These are phyloP conservation scores for Vairimorpha ceranae DNA, from an alignment of 371 early-diverging fungal genomes.

Conservation along the genomic window DNA sequence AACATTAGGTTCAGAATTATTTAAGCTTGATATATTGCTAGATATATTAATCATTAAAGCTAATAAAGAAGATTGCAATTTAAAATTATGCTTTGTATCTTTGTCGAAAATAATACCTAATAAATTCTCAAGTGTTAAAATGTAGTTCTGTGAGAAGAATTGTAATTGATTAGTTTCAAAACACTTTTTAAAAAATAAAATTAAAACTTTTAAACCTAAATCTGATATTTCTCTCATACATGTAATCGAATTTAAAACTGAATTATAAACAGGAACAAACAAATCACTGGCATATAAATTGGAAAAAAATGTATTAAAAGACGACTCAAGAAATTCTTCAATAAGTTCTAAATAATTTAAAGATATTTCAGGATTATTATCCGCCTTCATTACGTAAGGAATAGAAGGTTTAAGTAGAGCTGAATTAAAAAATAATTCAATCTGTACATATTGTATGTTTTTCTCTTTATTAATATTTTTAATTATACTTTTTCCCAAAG, in stretches of 20 bases:
- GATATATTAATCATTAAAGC: constrained; percentile 34
- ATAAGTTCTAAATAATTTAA: constrained; percentile 37
- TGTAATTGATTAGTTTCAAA: constrained; percentile 30
- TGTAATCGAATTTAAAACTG: constrained; percentile 30
- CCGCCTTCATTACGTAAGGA: constrained; percentile 39
- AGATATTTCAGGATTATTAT: constrained; percentile 44
- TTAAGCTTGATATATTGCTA: constrained; percentile 27
- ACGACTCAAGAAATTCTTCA: constrained; percentile 2
- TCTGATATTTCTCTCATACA: constrained; percentile 46
- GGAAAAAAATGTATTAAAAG: constrained; percentile 35
- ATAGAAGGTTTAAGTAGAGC: constrained; percentile 43
- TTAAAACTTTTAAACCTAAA: constrained; percentile 19
- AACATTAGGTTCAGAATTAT: constrained; percentile 18
- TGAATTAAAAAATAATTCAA: constrained; percentile 41
- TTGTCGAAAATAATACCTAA: constrained; percentile 57
- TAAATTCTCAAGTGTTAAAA: constrained; percentile 51
- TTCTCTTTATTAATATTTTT: constrained; percentile 26
- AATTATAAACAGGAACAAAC: constrained; percentile 32
- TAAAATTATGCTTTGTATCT: constrained; percentile 47
- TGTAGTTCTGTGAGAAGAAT: constrained; percentile 44
- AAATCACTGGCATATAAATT: constrained; percentile 16
- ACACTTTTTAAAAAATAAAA: constrained; percentile 24
- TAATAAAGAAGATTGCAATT: constrained; percentile 29
- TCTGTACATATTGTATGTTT: constrained; percentile 19
- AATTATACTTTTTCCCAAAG: constrained; percentile 28